Evolutionary conservation across 2,329 filamentous ascomycete genomes (phyloP).

Genomic region (Colletotrichum sublineola): DNA sequence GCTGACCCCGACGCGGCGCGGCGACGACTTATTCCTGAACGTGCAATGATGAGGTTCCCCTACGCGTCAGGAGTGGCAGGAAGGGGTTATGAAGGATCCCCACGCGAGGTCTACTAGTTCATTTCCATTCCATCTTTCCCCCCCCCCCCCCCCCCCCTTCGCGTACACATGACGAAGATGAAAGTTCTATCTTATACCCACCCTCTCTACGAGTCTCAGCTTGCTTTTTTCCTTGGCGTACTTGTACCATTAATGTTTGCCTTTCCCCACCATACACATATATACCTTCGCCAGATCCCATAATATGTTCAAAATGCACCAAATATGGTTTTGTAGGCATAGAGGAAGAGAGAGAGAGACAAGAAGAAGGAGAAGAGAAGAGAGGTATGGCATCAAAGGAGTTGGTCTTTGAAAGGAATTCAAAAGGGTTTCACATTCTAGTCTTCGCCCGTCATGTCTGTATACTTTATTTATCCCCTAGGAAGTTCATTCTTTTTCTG

Average conservation of each 20-base stretch:
- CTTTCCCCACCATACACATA: neutral
- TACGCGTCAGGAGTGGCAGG: neutral
- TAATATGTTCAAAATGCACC: slow-evolving; percentile 26
- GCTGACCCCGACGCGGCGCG: slow-evolving; percentile 75
- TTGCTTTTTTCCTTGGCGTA: slow-evolving; percentile 5
- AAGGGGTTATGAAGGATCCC: neutral
- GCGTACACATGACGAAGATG: slow-evolving; percentile 22
- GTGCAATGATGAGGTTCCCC: slow-evolving; percentile 57
- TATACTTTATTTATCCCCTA: slow-evolving; percentile 18
- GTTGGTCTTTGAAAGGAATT: slow-evolving; percentile 19
- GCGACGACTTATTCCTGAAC: slow-evolving; percentile 73
- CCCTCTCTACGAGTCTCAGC: slow-evolving; percentile 16
- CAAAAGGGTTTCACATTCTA: slow-evolving; percentile 28
- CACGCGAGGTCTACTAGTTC: neutral
- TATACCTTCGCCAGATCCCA: slow-evolving; percentile 22
- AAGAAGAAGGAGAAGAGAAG: neutral
- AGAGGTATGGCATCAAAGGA: slow-evolving; percentile 22
- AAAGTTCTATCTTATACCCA: slow-evolving; percentile 36
- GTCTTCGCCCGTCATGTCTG: slow-evolving; percentile 9
- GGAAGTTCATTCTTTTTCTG: neutral
- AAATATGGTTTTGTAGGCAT: neutral
- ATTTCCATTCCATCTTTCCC: neutral
- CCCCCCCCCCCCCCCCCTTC: no score
- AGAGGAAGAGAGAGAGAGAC: slow-evolving; percentile 2
- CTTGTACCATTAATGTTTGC: slow-evolving; percentile 30